Evolutionary conservation across 1,284 basidiomycete genomes (phyloP).

Genomic region (Naganishia liquefaciens): DNA sequence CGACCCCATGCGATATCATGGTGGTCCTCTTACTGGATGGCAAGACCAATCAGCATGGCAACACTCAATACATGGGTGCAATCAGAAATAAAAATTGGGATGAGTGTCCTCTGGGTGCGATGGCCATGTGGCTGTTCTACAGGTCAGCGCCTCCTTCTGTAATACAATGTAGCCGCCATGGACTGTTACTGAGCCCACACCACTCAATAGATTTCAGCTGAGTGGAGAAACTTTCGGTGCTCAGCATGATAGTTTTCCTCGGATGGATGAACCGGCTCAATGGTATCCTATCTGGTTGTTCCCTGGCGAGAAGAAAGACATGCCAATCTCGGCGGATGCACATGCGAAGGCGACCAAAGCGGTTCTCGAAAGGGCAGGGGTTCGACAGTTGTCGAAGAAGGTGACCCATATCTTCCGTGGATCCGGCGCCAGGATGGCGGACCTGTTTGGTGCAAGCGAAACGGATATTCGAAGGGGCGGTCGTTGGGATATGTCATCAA

Average conservation of each 20-base stretch:
- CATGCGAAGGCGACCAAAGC: neutral
- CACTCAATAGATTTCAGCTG: too few species aligned
- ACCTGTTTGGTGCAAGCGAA: neutral
- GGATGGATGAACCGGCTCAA: too few species aligned
- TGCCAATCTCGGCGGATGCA: neutral
- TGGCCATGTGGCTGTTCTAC: neutral
- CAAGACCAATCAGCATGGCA: neutral
- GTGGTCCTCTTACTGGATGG: constrained; percentile 1
- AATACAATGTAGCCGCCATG: neutral
- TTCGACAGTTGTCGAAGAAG: constrained; percentile 5
- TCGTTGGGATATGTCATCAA: constrained; percentile 7
- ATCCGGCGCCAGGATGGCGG: constrained; percentile 1
- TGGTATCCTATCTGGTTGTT: neutral
- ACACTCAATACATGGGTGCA: neutral
- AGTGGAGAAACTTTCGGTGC: too few species aligned
- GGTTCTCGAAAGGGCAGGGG: neutral
- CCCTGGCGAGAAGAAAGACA: neutral
- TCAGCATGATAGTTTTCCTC: too few species aligned
- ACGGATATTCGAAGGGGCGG: neutral
- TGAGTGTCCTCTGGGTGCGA: neutral
- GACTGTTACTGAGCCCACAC: too few species aligned
- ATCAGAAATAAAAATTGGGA: constrained; percentile 5
- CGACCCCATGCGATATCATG: constrained; percentile 5
- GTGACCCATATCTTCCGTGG: neutral
- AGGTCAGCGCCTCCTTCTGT: neutral